Base-by-base conservation (phyloP, 2,329 filamentous ascomycete genomes). In the Alternaria arbusti region DNA sequence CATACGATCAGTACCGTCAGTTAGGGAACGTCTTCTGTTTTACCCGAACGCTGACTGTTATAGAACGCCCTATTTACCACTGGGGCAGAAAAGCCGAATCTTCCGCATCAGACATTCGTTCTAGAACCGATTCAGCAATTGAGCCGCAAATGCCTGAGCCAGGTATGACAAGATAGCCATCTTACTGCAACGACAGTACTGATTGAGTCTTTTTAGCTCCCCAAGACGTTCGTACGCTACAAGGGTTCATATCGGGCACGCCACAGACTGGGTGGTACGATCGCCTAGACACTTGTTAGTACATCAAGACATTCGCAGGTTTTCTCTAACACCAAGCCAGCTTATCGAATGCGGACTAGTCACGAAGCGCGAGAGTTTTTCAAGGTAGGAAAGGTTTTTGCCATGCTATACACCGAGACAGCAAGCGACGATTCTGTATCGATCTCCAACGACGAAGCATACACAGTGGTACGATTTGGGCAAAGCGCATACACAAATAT, bases 341-440 rank as follows among this genome's bases (percentile, higher is more conserved):
- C 47, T 11, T 76, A 74, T 40, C 23, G 51, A 5, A 71, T 76
- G 68, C 49, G 71, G 10, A 71, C 60, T 10, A 57, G 64, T 5
- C 1, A 4, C 2, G 69, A 74, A 17, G 66, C 64, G 1, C 51
- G 43, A 0, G 3, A 50, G 0, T 76, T 74, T 44, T 76, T 76
- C 52, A 46, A 45, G 2, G 43, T 47, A 8, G 73, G 73, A 1
- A 66, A 61, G 28, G 68, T 75, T 0, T 72, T 76, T 25, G 36
- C 73, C 0, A 73, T 73, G 65, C 66, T 76, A 0, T 69, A 66
- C 17, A 20, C 63, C 1, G 70, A 76, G 55, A 17, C 68, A 7
- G 61, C 65, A 4, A 51, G 68, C 13, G 62, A 45, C 13, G 57
- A 52, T 15, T 30, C 61, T 12, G 13, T 32, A 13, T 12, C 15